phyloP scores from a whole-genome alignment of 495 filamentous ascomycete species.

The Penicillium arizonense region DNA sequence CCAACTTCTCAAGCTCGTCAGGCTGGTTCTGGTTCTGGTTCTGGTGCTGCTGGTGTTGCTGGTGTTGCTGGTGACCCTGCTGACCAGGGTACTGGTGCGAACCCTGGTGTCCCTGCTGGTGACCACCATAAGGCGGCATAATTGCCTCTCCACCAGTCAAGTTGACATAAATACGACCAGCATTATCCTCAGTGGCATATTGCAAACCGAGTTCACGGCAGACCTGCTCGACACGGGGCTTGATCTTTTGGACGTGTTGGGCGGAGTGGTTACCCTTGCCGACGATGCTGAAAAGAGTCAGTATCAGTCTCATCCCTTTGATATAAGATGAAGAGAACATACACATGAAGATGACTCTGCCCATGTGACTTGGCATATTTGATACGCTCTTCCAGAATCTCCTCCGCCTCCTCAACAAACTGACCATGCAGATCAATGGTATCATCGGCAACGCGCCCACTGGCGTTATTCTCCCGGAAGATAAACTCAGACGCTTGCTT shows the following conservation, averaged over 20 bases:
- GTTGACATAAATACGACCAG: constrained; percentile 77
- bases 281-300: constrained; percentile 61
- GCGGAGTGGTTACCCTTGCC: constrained; percentile 89
- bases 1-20: constrained; percentile 62
- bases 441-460: constrained; percentile 66
- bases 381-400: constrained; percentile 81
- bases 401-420: constrained; percentile 90
- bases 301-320: neutral
- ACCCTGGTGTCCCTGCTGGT: constrained; percentile 27
- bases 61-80: constrained; percentile 27
- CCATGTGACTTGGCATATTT: constrained; percentile 66
- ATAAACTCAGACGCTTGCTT: constrained; percentile 88
- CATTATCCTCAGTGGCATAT: constrained; percentile 82
- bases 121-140: constrained; percentile 45
- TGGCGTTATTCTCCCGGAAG: constrained; percentile 87
- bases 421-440: constrained; percentile 94
- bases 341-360: constrained; percentile 75
- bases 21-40: constrained; percentile 48
- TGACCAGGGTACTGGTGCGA: constrained; percentile 5
- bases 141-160: constrained; percentile 60
- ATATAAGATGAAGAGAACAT: constrained; percentile 20
- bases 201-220: constrained; percentile 79
- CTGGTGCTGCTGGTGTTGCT: constrained; percentile 36
- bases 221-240: constrained; percentile 82
- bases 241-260: constrained; percentile 82